Base-by-base conservation (phyloP, 2,329 filamentous ascomycete species). In the Colletotrichum falcatum region DNA sequence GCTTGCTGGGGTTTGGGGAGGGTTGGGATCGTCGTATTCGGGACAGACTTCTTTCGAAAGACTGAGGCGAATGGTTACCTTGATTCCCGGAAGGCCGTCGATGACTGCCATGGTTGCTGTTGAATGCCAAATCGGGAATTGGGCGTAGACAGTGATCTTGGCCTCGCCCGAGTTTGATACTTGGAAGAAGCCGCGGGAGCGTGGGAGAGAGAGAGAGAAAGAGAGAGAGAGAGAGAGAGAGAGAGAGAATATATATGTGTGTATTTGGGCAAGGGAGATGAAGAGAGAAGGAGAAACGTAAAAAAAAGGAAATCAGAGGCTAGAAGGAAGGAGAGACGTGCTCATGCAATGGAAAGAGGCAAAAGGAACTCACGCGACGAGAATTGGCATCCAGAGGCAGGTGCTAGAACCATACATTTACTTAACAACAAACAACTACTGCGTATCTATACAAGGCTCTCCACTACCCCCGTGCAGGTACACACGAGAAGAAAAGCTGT, bases 21-120 rank as follows among this genome's bases (percentile, higher is more conserved):
- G 59, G 0, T 55, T 30, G 1, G 59, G 37, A 7, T 71, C 59
- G 16, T 60, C 53, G 14, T 64, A 69, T 20, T 71, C 65, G 14
- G 20, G 5, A 46, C 68, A 68, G 26, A 48, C 53, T 0, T 35
- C 18, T 1, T 42, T 16, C 0, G 28, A 53, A 2, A 30, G 53
- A n/a, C 55, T 55, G 8, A 71, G 7, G 3, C 59, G 59, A 37
- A 69, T 26, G 12, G 44, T 58, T 0, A 69, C 20, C 4, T 37
- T 55, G 37, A 65, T 28, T 23, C 54, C 49, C 5, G 53, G 65
- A 6, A 71, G 64, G 8, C 33, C 23, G 6, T 71, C 58, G 4
- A 69, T 71, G 7, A 60, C 55, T 7, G 65, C 59, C 68, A 71
- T 71, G 48, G 7, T 18, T 1, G 33, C 1, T 0, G 5, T 9